phyloP scores from a whole-genome alignment of 2,329 filamentous ascomycete genomes.

The Venturia effusa region DNA sequence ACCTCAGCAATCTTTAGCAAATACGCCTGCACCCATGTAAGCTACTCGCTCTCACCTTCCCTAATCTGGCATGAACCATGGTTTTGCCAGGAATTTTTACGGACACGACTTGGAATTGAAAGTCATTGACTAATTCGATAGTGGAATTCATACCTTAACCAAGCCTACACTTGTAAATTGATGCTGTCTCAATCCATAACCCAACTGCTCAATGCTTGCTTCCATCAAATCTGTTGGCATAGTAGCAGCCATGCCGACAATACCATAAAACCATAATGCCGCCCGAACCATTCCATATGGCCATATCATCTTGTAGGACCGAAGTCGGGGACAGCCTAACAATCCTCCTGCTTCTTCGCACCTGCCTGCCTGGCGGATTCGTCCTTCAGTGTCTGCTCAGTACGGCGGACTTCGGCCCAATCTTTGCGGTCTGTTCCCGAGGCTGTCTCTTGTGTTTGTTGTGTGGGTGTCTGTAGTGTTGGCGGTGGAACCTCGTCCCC shows the following conservation, averaged over 20 bases:
- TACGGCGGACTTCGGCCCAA: neutral
- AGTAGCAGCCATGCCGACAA: no score
- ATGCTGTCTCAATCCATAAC: neutral
- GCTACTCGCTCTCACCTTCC: no score
- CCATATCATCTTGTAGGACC: no score
- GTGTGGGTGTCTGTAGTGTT: neutral
- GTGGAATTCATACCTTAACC: neutral
- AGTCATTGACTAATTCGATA: neutral
- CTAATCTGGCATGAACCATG: no score
- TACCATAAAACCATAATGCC: neutral
- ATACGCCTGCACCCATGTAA: no score
- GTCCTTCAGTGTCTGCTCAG: neutral
- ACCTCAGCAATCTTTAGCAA: no score
- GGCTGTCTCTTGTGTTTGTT: neutral
- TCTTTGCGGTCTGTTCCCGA: neutral
- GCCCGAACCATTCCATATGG: no score
- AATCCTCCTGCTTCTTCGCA: neutral
- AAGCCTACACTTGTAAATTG: neutral
- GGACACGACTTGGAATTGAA: neutral
- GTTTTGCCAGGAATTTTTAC: neutral
- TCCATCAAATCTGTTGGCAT: neutral
- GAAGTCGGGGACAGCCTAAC: neutral
- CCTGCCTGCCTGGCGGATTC: neutral
- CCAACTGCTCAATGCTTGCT: neutral
- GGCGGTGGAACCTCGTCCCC: neutral